These are phyloP conservation scores for Eucalyptus decipiens DNA, from an alignment of 345 rosid genomes.

Conservation along the genomic window DNA sequence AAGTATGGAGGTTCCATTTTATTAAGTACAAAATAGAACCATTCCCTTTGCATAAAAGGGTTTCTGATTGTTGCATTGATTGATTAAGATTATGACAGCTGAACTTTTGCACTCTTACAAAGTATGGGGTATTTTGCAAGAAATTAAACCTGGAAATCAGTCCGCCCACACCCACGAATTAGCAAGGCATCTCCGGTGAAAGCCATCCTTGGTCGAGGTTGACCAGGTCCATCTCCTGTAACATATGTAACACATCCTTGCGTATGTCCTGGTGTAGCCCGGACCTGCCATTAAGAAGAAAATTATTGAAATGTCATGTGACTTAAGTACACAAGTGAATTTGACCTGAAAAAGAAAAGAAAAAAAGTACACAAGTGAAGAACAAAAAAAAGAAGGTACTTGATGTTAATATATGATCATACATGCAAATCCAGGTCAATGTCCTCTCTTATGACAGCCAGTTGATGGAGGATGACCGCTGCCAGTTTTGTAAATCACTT, in stretches of 20 bases:
- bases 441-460: not conserved
- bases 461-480: not conserved
- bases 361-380: not conserved
- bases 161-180: conserved; percentile 95
- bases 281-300: conserved; percentile 25
- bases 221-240: conserved; percentile 69
- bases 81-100: not conserved
- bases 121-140: not conserved
- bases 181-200: conserved; percentile 89
- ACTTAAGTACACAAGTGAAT: not conserved
- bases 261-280: conserved; percentile 94
- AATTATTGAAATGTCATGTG: not conserved
- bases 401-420: not conserved
- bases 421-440: not conserved
- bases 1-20: not conserved
- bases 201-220: conserved; percentile 89
- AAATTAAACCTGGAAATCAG: conserved; percentile 73
- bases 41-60: not conserved
- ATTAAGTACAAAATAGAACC: not conserved
- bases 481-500: not conserved
- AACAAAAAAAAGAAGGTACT: not conserved
- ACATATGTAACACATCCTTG: conserved; percentile 90
- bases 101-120: not conserved
- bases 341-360: no score
- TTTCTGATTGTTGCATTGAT: not conserved